Evolutionary conservation across 495 filamentous ascomycete genomes (phyloP).

Genomic region (Penicillium longicatenatum): DNA sequence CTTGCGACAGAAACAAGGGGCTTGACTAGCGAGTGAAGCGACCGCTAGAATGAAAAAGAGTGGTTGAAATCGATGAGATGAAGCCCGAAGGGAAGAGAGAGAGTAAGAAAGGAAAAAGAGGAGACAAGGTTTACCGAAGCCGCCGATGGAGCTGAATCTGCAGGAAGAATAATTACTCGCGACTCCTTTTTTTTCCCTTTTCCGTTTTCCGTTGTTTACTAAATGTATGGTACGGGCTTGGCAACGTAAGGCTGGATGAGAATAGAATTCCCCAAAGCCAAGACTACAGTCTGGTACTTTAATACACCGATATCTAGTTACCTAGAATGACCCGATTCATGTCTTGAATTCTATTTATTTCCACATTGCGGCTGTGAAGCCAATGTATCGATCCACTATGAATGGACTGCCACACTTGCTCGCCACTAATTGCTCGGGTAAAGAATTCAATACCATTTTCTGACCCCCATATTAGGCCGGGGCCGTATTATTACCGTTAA

Average conservation of each 20-base stretch:
- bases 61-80: constrained; percentile 1
- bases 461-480: background rate
- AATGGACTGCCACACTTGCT: background rate
- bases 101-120: constrained; percentile 23
- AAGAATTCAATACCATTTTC: background rate
- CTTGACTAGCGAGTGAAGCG: background rate
- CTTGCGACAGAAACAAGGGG: background rate
- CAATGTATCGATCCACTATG: background rate
- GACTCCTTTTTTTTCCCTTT: constrained; percentile 2
- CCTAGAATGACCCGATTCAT: background rate
- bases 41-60: background rate
- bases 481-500: constrained; percentile 2
- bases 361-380: background rate
- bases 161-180: background rate
- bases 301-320: background rate
- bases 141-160: constrained; percentile 10
- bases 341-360: background rate
- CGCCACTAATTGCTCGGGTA: background rate
- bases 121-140: constrained; percentile 22
- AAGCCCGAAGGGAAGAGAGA: constrained; percentile 7
- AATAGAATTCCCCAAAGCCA: background rate
- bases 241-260: constrained; percentile 2
- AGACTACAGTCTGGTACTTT: background rate
- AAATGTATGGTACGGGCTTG: constrained; percentile 4
- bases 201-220: constrained; percentile 1